phyloP scores from a whole-genome alignment of 2,329 filamentous ascomycete genomes.

The Chaetomium sp. region DNA sequence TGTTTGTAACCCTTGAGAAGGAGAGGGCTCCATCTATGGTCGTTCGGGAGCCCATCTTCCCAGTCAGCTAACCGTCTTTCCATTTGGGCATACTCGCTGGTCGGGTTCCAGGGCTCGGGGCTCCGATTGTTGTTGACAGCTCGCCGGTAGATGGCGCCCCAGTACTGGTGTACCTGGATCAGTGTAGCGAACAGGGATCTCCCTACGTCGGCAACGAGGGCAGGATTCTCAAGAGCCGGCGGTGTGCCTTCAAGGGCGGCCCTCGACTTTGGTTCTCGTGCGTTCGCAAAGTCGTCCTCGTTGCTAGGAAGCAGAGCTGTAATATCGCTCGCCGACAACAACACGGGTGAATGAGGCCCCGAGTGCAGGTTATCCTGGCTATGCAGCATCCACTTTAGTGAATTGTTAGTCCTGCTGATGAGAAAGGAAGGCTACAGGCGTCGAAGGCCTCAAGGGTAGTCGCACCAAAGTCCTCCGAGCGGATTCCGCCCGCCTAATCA shows the following conservation, averaged over 20 bases:
- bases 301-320: conserved; percentile 47
- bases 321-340: conserved; percentile 47
- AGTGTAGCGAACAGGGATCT: conserved; percentile 50
- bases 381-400: conserved; percentile 50
- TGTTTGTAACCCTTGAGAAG: conserved; percentile 41
- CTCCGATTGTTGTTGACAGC: conserved; percentile 40
- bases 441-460: no score
- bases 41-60: conserved; percentile 41
- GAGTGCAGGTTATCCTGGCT: conserved; percentile 53
- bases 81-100: conserved; percentile 43
- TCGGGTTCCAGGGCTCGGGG: conserved; percentile 39
- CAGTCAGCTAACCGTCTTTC: conserved; percentile 39
- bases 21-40: conserved; percentile 41
- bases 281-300: conserved; percentile 45
- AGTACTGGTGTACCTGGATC: conserved; percentile 49
- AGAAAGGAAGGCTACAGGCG: no score
- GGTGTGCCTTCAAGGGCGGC: conserved; percentile 49
- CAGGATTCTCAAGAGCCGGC: conserved; percentile 41
- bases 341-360: conserved; percentile 44
- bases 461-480: conserved; percentile 49
- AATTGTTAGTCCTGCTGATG: conserved; percentile 4
- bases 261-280: conserved; percentile 41
- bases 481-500: conserved; percentile 47
- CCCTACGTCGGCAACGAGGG: conserved; percentile 35
- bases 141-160: conserved; percentile 46